Conservation (phyloP, 1,284 basidiomycete genomes). For the Vanrija sp. region DNA sequence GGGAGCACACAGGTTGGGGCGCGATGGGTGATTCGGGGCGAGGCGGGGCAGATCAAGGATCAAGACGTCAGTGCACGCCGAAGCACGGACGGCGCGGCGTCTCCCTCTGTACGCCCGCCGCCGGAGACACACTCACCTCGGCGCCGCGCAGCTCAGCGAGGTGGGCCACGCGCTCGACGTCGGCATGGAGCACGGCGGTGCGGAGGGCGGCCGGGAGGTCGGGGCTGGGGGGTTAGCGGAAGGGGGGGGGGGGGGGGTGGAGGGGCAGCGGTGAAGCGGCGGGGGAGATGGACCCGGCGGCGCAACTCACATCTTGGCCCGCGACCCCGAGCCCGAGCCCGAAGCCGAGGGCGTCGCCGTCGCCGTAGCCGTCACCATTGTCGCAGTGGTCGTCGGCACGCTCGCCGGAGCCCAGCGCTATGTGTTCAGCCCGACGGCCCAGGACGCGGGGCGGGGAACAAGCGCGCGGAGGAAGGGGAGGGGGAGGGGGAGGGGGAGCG, state of each 20-base stretch:
- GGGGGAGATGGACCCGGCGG: background rate
- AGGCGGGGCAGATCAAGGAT: background rate
- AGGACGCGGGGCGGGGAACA: no score
- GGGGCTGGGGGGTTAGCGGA: constrained; percentile 12
- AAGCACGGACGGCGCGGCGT: background rate
- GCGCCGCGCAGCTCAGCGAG: constrained; percentile 29
- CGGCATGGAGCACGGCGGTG: constrained; percentile 35
- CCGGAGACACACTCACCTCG: constrained; percentile 24
- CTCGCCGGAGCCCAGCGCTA: no score
- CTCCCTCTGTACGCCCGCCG: background rate
- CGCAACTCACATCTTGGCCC: background rate
- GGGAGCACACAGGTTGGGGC: no score
- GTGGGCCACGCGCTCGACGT: constrained; percentile 37
- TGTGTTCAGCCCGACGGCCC: no score
- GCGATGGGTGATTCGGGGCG: no score
- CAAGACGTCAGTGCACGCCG: background rate
- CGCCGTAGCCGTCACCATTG: no score
- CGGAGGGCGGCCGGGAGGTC: constrained; percentile 37
- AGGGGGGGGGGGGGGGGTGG: background rate
- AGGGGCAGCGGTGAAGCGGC: background rate
- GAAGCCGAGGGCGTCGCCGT: no score
- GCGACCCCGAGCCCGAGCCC: background rate
- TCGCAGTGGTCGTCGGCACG: no score
- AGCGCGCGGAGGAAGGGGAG: no score
- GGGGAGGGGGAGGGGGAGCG: no score